These are phyloP conservation scores for Capillidium heterosporum DNA, from an alignment of 371 early-diverging fungal genomes.

Conservation along the genomic window DNA sequence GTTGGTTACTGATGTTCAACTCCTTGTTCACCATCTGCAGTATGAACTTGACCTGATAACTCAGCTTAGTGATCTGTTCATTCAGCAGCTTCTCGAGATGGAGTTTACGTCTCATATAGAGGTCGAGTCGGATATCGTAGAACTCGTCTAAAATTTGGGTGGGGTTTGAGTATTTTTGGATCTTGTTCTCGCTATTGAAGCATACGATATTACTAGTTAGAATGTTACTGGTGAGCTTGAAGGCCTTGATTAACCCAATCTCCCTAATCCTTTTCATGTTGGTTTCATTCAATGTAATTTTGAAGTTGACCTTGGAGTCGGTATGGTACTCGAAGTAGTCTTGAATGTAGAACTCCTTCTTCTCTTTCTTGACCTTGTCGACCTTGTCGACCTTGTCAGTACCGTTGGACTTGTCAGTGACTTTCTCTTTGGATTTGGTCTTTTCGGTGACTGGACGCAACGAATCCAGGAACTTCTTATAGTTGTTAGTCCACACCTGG, in stretches of 20 bases:
- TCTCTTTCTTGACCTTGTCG: too few species aligned
- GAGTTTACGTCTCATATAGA: constrained; percentile 86
- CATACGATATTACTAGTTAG: constrained; percentile 90
- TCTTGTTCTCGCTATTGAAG: constrained; percentile 81
- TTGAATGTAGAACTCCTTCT: constrained; percentile 6
- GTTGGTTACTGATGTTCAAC: constrained; percentile 75
- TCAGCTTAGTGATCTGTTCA: constrained; percentile 55
- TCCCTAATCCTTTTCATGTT: constrained; percentile 49
- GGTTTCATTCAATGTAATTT: constrained; percentile 48
- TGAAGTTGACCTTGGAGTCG: constrained; percentile 66
- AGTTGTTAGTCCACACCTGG: constrained; percentile 85
- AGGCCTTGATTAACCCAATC: constrained; percentile 63
- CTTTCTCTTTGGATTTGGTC: constrained; percentile 15
- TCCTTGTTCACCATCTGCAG: constrained; percentile 73
- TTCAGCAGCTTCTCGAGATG: constrained; percentile 48
- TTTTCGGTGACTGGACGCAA: too few species aligned
- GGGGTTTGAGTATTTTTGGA: constrained; percentile 67
- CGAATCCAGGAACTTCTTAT: constrained; percentile 75
- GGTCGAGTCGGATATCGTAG: constrained; percentile 70
- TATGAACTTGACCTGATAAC: constrained; percentile 91
- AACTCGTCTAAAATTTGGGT: constrained; percentile 88
- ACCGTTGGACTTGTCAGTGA: constrained; percentile 17
- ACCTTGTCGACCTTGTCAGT: background rate
- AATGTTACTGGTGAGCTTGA: constrained; percentile 61
- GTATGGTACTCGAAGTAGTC: constrained; percentile 73